Evolutionary conservation across 2,329 filamentous ascomycete species (phyloP), one percentile per base, ranked within the genome.

Genomic region (Aspergillus neotritici): DNA sequence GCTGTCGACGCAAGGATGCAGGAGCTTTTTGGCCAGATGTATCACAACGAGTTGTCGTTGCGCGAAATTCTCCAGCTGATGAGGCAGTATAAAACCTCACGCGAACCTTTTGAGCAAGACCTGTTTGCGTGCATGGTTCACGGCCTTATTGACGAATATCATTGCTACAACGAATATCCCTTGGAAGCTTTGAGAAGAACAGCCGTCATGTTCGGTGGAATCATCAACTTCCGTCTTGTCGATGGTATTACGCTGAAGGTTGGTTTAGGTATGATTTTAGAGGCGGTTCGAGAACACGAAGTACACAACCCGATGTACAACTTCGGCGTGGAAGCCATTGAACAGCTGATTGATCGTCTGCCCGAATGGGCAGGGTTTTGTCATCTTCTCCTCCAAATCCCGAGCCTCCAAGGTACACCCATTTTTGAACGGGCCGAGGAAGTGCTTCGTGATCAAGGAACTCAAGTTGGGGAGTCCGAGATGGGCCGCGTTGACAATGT

Each of bases 111-210:
- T 12, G 88, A 96, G 48, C 93, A 97, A 63, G 93, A 98, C 62
- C 79, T 96, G 5, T 98, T 98, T 63, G 87, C 91, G 11, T 96
- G 91, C 70, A 98, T 98, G 89, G 94, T 98, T 30, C 90, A 96
- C 59, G 93, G 93, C 1, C 74, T 98, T 4, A 96, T 98, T 56
- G 93, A 98, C 57, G 93, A 98, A 70, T 98, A 96, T 64, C 84
- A 84, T 43, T 94, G 95, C 60, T 98, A 96, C 63, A 81, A 86
- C 32, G 90, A 94, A 59, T 98, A 98, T 64, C 94, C 94, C 0
- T 75, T 96, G n/a, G 91, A 96, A 60, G 93, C 93, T 5, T 73
- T 98, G 39, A 91, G 91, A 6, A 97, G 91, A 9, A 98, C 93
- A 0, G 91, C 93, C 4, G 90, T 98, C 8, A 78, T 98, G 21